phyloP scores from a whole-genome alignment of 306 rosid genomes.

The Fragaria nilgerrensis region DNA sequence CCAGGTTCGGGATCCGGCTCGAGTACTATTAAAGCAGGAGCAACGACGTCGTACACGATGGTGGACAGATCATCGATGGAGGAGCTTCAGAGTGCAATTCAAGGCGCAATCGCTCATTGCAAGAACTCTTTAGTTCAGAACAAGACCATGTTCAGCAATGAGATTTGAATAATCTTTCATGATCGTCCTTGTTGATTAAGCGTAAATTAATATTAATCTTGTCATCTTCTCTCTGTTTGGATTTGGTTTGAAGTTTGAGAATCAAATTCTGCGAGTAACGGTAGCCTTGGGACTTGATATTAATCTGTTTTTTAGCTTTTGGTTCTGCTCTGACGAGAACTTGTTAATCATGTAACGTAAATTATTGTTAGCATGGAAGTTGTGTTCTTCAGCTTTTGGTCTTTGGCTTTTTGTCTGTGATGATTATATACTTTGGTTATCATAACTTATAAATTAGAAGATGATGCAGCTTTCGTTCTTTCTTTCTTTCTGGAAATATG shows the following conservation, averaged over 20 bases:
- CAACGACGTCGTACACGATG: background rate
- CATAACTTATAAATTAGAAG: background rate
- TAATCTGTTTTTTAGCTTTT: conserved; percentile 12
- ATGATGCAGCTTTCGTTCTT: background rate
- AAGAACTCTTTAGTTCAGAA: conserved; percentile 66
- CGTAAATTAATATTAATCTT: background rate
- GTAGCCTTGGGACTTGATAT: conserved; percentile 30
- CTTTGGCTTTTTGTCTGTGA: conserved; percentile 1
- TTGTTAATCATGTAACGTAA: conserved; percentile 27
- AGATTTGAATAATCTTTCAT: conserved; percentile 26
- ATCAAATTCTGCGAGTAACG: conserved; percentile 30
- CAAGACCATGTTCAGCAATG: conserved; percentile 45
- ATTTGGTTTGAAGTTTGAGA: conserved; percentile 25
- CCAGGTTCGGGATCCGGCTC: conserved; percentile 16
- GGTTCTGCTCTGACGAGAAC: conserved; percentile 22
- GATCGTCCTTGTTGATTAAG: background rate
- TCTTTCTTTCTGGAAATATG: background rate
- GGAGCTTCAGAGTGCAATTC: conserved; percentile 94
- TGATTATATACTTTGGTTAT: background rate
- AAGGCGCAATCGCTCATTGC: conserved; percentile 97
- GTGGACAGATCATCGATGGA: conserved; percentile 67
- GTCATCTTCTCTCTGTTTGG: conserved; percentile 23
- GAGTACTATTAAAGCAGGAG: conserved; percentile 8
- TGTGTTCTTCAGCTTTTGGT: conserved; percentile 25
- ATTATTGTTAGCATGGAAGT: conserved; percentile 30